phyloP scores from a whole-genome alignment of 345 rosid genomes.

The Toxicodendron radicans region DNA sequence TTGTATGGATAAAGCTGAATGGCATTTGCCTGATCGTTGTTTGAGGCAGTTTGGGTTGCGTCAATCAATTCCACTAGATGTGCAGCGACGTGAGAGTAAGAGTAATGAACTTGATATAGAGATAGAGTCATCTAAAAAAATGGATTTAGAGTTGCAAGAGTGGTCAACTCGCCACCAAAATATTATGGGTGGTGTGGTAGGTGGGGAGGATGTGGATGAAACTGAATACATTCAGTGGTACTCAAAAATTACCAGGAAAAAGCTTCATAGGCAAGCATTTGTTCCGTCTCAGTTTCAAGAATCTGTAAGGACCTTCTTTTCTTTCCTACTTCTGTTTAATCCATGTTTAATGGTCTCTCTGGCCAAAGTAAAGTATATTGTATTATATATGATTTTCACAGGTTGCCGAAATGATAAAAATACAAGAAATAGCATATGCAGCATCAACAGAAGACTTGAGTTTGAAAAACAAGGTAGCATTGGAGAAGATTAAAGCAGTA shows the following conservation, averaged over 20 bases:
- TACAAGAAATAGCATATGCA: constrained; percentile 15
- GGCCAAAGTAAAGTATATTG: neutral
- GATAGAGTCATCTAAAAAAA: constrained; percentile 4
- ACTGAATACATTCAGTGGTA: neutral
- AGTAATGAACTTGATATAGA: constrained; percentile 8
- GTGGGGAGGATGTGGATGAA: neutral
- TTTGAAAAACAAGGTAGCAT: constrained; percentile 8
- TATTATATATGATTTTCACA: neutral
- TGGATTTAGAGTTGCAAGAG: constrained; percentile 14
- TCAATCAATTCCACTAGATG: constrained; percentile 1
- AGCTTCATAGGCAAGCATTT: constrained; percentile 35
- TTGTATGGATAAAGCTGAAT: constrained; percentile 58
- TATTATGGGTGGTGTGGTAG: neutral
- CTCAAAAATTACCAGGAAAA: neutral
- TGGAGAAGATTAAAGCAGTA: constrained; percentile 13
- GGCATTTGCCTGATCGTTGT: constrained; percentile 64
- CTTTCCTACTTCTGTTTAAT: neutral
- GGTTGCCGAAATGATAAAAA: constrained; percentile 18
- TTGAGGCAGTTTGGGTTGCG: constrained; percentile 49
- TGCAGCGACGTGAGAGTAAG: constrained; percentile 9
- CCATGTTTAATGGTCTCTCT: neutral
- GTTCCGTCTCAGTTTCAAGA: constrained; percentile 38
- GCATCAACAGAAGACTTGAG: constrained; percentile 13
- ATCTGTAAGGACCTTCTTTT: constrained; percentile 26
- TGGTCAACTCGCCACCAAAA: constrained; percentile 5